Evolutionary conservation across 306 rosid genomes (phyloP), one percentile per base, ranked within the genome.

Genomic region (Gastrolobium bilobum): DNA sequence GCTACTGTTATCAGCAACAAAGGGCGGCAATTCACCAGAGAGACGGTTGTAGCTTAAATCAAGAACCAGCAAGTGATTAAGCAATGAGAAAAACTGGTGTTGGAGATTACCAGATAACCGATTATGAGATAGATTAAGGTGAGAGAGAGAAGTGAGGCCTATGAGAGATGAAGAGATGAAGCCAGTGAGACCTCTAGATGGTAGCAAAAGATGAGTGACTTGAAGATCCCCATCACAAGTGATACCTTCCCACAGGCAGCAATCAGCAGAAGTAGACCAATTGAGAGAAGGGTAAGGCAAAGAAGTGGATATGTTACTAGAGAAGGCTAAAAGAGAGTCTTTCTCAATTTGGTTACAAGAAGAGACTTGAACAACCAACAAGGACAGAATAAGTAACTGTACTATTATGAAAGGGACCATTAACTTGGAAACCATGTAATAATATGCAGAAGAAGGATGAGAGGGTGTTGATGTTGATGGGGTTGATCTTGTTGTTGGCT

Each of bases 161-260:
- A 69, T 40, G 47, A 92, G 69, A 60, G 86, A 83, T 2, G 82
- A 61, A 4, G 81, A 48, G 61, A 95, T 52, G 53, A 29, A 63
- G 31, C 98, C 94, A 48, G 31, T 20, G 15, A 95, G 92, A 7
- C 89, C 89, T 86, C 82, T 90, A 6, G 71, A 74, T 0, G 94
- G 92, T 38, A 93, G 81, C 20, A 4, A 44, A 4, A 95, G 78
- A 8, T 51, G 79, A 10, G 82, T 88, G 8, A 95, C 99, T 34
- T 85, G 81, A 0, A 38, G 73, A 59, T 81, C 76, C 15, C 61
- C 74, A 79, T 79, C 84, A 75, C 98, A 92, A 44, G 5, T 0
- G 2, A 95, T 65, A 10, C 99, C 97, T 73, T 90, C 93, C 99
- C 99, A 95, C 10, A 2, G 4, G 33, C 99, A 95, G 65, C 99